Evolutionary conservation across 2,329 filamentous ascomycete genomes (phyloP), one percentile per base, ranked within the genome.

Genomic region (Fusarium graminum): DNA sequence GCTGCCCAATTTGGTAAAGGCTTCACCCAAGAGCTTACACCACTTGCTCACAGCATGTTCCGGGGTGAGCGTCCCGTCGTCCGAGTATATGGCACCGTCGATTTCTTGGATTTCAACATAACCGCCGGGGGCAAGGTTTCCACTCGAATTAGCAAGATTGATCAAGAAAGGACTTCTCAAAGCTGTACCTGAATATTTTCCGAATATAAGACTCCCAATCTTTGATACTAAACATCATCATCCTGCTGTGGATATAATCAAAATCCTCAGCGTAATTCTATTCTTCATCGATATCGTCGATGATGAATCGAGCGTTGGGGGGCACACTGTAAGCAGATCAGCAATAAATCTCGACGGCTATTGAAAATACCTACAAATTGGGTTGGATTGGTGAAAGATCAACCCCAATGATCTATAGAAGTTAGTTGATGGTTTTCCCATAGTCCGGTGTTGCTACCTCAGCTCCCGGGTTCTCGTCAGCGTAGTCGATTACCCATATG

Each of bases 401-500:
- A 1, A 60, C 42, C 0, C 58, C 58, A 12, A 51, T 38, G 2
- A 65, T 46, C 61, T 54, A 0, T 7, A 2, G 4, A 0, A 0
- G 0, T 59, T 12, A 59, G 17, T 32, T 3, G 3, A 5, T 7
- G 10, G 2, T 17, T 9, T 2, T 0, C 4, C 4, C 3, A 3
- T 6, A 4, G 2, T 3, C 6, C 4, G 0, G 1, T 2, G 8
- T 4, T 2, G 4, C 4, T 11, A 59, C 55, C 25, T 59, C 59
- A 0, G 63, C 45, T 1, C 42, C 22, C 0, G 45, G 50, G 26
- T 65, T 55, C 3, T 65, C 63, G 7, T 65, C 63, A 2, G 63
- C 61, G 9, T 44, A 65, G 30, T 65, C 63, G 29, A 65, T 38
- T 0, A 42, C 56, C 63, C 63, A 65, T 6, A 65, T 61, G 4